Evolutionary conservation across 441 rosid species (phyloP), one percentile per base, ranked within the genome.

Genomic region (Bruguiera hainesii): DNA sequence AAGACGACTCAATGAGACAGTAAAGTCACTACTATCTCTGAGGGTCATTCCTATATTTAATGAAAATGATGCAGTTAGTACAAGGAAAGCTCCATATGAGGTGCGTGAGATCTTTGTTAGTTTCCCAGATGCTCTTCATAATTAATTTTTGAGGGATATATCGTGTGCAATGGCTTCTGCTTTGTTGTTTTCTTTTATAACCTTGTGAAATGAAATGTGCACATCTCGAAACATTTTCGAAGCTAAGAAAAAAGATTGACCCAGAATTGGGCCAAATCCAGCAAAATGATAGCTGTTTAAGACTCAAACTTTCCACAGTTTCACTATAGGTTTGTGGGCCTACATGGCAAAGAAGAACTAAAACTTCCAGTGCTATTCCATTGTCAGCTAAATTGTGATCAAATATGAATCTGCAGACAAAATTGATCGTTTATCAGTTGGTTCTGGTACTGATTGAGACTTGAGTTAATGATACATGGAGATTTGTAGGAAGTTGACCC

Each of bases 1-100:
- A 72, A 79, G 42, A 68, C 95, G 87, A 52, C 90, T 90, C 53
- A 80, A 56, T 71, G 90, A 88, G 65, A 88, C 97, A 0, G 95
- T 90, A 58, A 74, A 65, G 67, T 73, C 97, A 11, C 72, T 90
- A 80, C 56, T 90, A 35, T 75, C 76, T 26, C 78, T 85, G 72
- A 85, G 74, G 33, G 95, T 90, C 63, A 76, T 88, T 82, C 97
- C 97, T 6, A 81, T 90, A 71, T 86, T 90, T 70, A 90, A 90
- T 56, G 97, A 90, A 79, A 90, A 90, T 63, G 97, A 90, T 82
- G 94, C 92, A 42, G 78, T 90, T 46, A 90, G 97, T 78, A 90
- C 94, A 50, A 83, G 94, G 65, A 90, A 72, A 84, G 92, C 92
- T 62, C 97, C 97, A 37, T 90, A 90, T 56, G 87, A 86, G 92